phyloP scores from a whole-genome alignment of 805 yeast genomes.

The Nakazawaea anatomiae region DNA sequence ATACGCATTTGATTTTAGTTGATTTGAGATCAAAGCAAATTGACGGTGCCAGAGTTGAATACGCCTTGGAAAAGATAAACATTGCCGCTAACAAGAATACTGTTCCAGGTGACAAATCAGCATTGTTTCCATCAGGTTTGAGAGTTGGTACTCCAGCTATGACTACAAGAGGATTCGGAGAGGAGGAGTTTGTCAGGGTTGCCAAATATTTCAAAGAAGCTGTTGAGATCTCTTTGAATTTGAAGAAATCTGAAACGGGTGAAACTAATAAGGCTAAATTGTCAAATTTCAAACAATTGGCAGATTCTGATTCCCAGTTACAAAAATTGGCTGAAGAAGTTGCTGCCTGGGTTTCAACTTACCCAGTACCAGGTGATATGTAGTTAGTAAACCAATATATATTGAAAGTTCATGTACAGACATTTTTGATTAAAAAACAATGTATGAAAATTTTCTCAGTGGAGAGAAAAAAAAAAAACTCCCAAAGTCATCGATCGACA shows the following conservation, averaged over 20 bases:
- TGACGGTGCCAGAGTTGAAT: constrained; percentile 96
- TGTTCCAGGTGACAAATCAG: constrained; percentile 94
- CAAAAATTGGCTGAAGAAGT: constrained; percentile 60
- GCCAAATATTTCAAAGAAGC: constrained; percentile 78
- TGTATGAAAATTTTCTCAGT: not conserved
- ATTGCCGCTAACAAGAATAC: constrained; percentile 96
- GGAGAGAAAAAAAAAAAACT: no score
- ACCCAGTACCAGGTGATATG: constrained; percentile 85
- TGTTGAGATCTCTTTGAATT: constrained; percentile 56
- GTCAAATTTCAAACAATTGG: constrained; percentile 65
- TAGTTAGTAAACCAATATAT: constrained; percentile 10
- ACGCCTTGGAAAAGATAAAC: constrained; percentile 81
- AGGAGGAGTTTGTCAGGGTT: constrained; percentile 72
- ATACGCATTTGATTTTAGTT: constrained; percentile 85
- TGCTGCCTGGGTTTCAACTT: constrained; percentile 62
- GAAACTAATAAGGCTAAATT: constrained; percentile 52
- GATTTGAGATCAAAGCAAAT: constrained; percentile 73
- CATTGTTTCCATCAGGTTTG: constrained; percentile 91
- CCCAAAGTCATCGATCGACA: no score
- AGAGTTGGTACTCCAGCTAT: constrained; percentile 98
- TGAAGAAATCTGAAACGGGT: constrained; percentile 58
- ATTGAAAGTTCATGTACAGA: not conserved
- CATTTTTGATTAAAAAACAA: not conserved
- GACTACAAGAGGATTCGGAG: constrained; percentile 91
- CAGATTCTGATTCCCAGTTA: constrained; percentile 58